Base-by-base conservation (phyloP, 2,329 filamentous ascomycete genomes). In the Diaporthe sp. region DNA sequence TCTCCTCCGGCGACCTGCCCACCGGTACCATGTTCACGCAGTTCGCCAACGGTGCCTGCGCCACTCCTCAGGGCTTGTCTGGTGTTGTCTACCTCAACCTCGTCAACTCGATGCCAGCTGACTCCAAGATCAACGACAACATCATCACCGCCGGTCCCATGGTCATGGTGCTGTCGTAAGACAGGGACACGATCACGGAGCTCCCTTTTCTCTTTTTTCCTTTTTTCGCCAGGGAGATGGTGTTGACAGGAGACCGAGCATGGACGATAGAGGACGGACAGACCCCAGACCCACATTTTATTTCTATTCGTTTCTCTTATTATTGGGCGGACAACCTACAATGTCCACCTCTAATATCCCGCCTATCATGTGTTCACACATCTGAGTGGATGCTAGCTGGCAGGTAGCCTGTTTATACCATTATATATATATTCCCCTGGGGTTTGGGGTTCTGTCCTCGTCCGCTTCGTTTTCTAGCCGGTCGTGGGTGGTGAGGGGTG, bases 61-160 rank as follows among this genome's bases (percentile, higher is more conserved):
- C 85, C 60, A 87, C 94, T 35, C 92, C 93, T 19, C 87, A 90
- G 79, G 88, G 88, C 79, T 83, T 94, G 57, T 85, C 87, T 12
- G 93, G 93, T 61, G 86, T 93, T 77, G 89, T 90, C 67, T 95
- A 93, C 83, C 87, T 94, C 79, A 91, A 91, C 79, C 86, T 95
- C 78, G 90, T 92, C 72, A 93, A 81, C 79, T 80, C 81, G 40
- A 86, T 83, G 2, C 89, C 90, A 25, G 80, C 86, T 40, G 84
- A 83, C 30, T 89, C 89, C 47, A 82, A 86, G 50, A 81, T 92
- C 76, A 89, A 87, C 3, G 91, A 93, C 82, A 89, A 88, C 72
- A 91, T 92, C 78, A 91, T 91, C 64, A 85, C 94, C 77, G 92
- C 92, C 78, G 93, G 92, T 1, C 90, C 90, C 64, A 88, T 91